Evolutionary conservation across 257 asterid genomes (phyloP), one percentile per base, ranked within the genome.

Genomic region (Ligustrum vulgare): DNA sequence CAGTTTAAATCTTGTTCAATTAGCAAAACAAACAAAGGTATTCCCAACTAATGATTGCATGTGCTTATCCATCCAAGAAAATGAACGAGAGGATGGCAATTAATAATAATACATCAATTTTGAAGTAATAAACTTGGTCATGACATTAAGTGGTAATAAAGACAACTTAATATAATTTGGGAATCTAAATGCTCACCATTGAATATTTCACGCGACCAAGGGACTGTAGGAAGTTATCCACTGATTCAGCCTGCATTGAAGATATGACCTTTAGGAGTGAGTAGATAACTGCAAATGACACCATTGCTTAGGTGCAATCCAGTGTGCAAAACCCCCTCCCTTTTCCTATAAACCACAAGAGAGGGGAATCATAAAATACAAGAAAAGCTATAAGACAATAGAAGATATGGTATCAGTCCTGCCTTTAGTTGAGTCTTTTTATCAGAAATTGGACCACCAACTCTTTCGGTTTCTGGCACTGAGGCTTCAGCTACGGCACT

Each of bases 131-230:
- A 36, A 45, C 70, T n/a, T 11, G 18, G 34, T 43, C 18, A 54
- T 35, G 62, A 66, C 72, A 33, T 8, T 9, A 28, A 32, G 31
- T 28, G 47, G 6, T 1, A 18, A 63, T 31, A 43, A 36, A 72
- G 51, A 69, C n/a, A 75, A 72, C 34, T 64, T 43, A 18, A 71
- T 12, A 81, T 34, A 70, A 49, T 10, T 22, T 64, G n/a, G 35
- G 41, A 75, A 36, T 33, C 82, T 25, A 62, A 82, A 69, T 47
- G 76, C 83, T 81, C 75, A 95, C 99, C 99, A 95, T 95, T 64
- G 87, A 88, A 70, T 95, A 95, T 81, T 95, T 95, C 62, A 87
- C 92, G 66, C 93, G 98, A 82, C 91, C 98, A 78, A 95, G 78
- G 60, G 98, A 87, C 81, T 85, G 87, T 80, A 95, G 83, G 85